Evolutionary conservation across 2,329 filamentous ascomycete genomes (phyloP).

Genomic region (Zymoseptoria crescenta): DNA sequence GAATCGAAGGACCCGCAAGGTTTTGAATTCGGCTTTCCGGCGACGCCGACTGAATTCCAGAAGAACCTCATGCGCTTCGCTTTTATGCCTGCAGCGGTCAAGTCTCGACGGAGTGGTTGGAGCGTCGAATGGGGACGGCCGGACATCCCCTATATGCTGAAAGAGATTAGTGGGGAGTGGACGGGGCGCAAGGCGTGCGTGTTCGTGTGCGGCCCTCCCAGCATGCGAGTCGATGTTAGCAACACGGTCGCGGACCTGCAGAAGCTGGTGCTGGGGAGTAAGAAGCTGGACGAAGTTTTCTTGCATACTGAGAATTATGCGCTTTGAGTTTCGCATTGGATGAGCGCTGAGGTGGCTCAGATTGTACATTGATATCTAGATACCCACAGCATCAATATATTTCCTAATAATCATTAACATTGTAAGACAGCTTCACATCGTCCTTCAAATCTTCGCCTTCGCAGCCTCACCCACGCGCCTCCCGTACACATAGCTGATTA

Average conservation of each 20-base stretch:
- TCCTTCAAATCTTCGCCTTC: constrained; percentile 41
- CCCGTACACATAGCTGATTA: constrained; percentile 49
- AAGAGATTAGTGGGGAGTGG: constrained; percentile 69
- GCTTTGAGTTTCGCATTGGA: constrained; percentile 44
- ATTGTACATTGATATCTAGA: neutral
- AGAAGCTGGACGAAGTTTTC: constrained; percentile 79
- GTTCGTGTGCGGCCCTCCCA: constrained; percentile 83
- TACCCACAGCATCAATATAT: neutral
- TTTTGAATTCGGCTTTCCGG: constrained; percentile 60
- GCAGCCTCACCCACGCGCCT: constrained; percentile 35
- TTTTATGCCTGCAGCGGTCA: constrained; percentile 53
- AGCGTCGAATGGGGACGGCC: constrained; percentile 87
- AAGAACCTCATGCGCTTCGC: constrained; percentile 78
- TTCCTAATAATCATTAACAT: neutral
- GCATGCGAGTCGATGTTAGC: constrained; percentile 83
- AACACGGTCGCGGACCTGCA: constrained; percentile 77
- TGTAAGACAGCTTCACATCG: neutral
- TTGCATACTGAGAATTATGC: constrained; percentile 94
- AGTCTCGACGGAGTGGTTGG: constrained; percentile 62
- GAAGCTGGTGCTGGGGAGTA: constrained; percentile 71
- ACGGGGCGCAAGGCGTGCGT: constrained; percentile 78
- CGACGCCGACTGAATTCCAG: constrained; percentile 66
- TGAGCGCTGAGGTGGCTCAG: neutral
- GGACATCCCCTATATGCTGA: constrained; percentile 78
- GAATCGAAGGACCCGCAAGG: constrained; percentile 7